Conservation (phyloP, 1,284 basidiomycete species). For the Ustilago nuda region DNA sequence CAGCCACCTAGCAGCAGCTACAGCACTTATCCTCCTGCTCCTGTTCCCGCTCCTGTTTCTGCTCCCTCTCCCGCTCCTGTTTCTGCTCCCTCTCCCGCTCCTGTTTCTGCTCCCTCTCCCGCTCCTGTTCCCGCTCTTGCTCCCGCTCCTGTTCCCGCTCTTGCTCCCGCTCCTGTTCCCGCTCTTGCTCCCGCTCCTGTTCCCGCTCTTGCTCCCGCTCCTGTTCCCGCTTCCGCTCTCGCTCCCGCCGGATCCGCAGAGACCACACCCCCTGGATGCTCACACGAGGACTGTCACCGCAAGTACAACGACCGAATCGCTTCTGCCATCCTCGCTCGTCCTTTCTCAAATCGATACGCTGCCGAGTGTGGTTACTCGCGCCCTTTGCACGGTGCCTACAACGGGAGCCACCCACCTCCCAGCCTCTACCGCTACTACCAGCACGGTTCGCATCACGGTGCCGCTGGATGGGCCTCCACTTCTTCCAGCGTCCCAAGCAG, state of each 20-base stretch:
- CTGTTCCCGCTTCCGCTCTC: slow-evolving; percentile 5
- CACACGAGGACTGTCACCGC: slow-evolving; percentile 62
- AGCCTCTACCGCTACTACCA: slow-evolving; percentile 54
- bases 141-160: too few species aligned
- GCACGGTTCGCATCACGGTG: slow-evolving; percentile 38
- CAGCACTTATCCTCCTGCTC: slow-evolving; percentile 16
- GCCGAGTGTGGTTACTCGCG: slow-evolving; percentile 38
- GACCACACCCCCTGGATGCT: slow-evolving; percentile 55
- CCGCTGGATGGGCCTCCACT: slow-evolving; percentile 54
- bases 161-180: too few species aligned
- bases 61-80: too few species aligned
- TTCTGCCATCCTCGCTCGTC: slow-evolving; percentile 45
- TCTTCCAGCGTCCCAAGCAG: slow-evolving; percentile 65
- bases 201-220: too few species aligned
- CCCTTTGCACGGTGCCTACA: slow-evolving; percentile 36
- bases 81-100: too few species aligned
- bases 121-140: too few species aligned
- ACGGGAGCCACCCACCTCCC: slow-evolving; percentile 46
- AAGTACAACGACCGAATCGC: slow-evolving; percentile 62
- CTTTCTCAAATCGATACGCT: slow-evolving; percentile 29
- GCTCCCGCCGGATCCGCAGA: slow-evolving; percentile 18
- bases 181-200: too few species aligned
- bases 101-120: too few species aligned
- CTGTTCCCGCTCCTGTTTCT: background rate
- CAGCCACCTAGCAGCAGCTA: slow-evolving; percentile 24